phyloP scores from a whole-genome alignment of 805 yeast genomes.

The Candida vaughaniae region DNA sequence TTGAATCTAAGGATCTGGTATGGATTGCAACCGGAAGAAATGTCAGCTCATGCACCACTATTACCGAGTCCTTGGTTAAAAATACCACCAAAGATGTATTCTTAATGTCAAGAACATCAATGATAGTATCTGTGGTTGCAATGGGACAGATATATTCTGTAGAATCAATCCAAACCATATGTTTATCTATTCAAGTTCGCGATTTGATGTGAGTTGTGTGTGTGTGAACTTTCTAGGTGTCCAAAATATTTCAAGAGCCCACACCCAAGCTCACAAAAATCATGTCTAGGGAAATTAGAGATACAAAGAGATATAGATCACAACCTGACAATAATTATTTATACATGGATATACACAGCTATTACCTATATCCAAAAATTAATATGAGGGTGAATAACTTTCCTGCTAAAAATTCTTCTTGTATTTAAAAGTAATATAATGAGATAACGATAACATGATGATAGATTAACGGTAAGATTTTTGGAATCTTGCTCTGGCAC shows the following conservation, averaged over 20 bases:
- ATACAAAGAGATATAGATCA: too few relatives aligned
- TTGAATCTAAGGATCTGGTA: conserved; percentile 41
- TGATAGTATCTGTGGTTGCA: conserved; percentile 17
- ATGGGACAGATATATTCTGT: conserved; percentile 26
- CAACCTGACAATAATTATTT: conserved; percentile 8
- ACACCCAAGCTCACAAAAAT: too few relatives aligned
- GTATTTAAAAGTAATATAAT: conserved; percentile 4
- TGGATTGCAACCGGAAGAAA: conserved; percentile 48
- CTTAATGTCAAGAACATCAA: conserved; percentile 20
- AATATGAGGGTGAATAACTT: conserved; percentile 1
- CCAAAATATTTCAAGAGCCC: too few relatives aligned
- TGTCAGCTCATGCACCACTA: conserved; percentile 29
- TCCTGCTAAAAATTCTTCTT: conserved; percentile 1
- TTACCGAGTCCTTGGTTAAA: conserved; percentile 28
- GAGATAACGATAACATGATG: neutral
- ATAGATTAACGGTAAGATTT: conserved; percentile 95
- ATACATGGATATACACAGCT: conserved; percentile 9
- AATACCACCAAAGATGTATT: conserved; percentile 29
- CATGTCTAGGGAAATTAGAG: too few relatives aligned
- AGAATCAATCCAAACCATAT: conserved; percentile 38
- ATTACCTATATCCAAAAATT: conserved; percentile 8
- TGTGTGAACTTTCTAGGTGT: too few relatives aligned
- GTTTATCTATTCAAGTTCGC: too few relatives aligned
- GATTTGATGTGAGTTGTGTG: too few relatives aligned
- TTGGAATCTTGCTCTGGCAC: conserved; percentile 99